phyloP scores from a whole-genome alignment of 176 grass and related monocot species.

The Zoysia japonica region DNA sequence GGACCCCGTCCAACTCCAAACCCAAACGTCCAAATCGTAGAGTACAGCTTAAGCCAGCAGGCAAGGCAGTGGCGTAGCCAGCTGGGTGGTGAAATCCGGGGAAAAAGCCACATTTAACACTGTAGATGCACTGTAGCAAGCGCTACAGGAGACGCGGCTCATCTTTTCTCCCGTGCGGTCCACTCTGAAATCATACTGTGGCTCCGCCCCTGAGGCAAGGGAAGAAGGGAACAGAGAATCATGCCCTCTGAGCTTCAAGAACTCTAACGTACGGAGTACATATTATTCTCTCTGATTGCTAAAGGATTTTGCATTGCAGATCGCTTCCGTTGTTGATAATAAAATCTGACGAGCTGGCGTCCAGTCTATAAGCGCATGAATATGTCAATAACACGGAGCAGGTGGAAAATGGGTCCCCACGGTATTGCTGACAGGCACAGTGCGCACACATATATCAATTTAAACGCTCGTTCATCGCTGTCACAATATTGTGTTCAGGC shows the following conservation, averaged over 20 bases:
- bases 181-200: no score
- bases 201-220: no score
- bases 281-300: background rate
- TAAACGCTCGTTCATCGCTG: background rate
- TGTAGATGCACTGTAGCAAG: no score
- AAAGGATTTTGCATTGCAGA: background rate
- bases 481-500: background rate
- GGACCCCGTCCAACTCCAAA: background rate
- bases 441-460: background rate
- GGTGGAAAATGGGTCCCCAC: background rate
- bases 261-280: background rate
- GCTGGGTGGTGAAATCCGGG: no score
- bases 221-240: background rate
- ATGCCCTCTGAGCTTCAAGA: background rate
- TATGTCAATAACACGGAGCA: background rate
- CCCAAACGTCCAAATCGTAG: background rate
- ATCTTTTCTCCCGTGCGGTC: no score
- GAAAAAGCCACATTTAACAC: no score
- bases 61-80: no score
- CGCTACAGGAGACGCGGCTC: no score
- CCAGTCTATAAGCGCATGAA: background rate
- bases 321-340: background rate
- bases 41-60: background rate
- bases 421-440: background rate
- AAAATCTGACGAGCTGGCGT: background rate